Evolutionary conservation across 441 rosid species (phyloP).

Genomic region (Eruca vesicaria): DNA sequence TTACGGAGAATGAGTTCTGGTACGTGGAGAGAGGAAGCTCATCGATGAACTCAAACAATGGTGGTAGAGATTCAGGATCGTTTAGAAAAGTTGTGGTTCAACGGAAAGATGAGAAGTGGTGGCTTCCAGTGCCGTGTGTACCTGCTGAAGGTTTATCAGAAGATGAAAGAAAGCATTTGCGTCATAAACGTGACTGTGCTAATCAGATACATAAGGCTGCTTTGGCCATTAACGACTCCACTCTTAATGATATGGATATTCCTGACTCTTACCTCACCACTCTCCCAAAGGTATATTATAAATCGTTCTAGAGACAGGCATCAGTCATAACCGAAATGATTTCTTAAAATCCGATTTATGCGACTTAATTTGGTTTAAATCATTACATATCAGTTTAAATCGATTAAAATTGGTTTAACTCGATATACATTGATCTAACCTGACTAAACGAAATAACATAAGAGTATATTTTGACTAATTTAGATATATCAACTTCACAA

Average conservation of each 20-base stretch:
- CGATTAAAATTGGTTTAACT: neutral
- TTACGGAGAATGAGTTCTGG: constrained; percentile 61
- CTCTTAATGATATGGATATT: constrained; percentile 71
- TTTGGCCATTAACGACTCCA: constrained; percentile 58
- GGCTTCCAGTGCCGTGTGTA: constrained; percentile 77
- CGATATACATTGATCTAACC: too few relatives aligned
- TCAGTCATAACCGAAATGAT: neutral
- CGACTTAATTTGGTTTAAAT: too few relatives aligned
- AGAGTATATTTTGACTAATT: neutral
- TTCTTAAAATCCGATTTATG: too few relatives aligned
- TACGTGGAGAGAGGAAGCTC: constrained; percentile 60
- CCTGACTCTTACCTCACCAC: constrained; percentile 60
- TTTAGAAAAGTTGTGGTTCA: constrained; percentile 59
- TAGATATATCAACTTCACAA: neutral
- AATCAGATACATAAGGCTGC: constrained; percentile 79
- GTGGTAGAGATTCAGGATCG: constrained; percentile 50
- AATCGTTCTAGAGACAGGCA: too few relatives aligned
- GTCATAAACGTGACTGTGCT: constrained; percentile 56
- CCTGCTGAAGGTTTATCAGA: constrained; percentile 60
- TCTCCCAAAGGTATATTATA: constrained; percentile 57
- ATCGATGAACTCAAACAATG: constrained; percentile 46
- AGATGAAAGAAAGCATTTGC: constrained; percentile 49
- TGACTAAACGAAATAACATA: too few relatives aligned
- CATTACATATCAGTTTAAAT: too few relatives aligned
- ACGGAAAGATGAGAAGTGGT: constrained; percentile 72